These are phyloP conservation scores for Nothophoma quercina DNA, from an alignment of 2,329 filamentous ascomycete species.

Conservation along the genomic window DNA sequence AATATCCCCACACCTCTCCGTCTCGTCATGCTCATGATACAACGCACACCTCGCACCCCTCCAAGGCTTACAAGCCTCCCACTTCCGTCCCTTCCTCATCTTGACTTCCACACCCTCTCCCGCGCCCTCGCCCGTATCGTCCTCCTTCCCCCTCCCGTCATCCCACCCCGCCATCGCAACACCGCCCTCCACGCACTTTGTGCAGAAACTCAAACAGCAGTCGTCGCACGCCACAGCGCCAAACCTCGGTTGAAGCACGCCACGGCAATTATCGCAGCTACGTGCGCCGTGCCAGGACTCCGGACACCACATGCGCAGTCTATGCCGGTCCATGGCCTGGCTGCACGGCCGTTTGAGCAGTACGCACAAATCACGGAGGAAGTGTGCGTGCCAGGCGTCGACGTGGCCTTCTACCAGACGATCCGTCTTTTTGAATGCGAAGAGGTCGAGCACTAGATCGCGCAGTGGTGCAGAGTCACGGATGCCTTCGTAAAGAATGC, in stretches of 20 bases:
- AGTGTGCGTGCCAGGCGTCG: constrained; percentile 58
- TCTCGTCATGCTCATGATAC: constrained; percentile 51
- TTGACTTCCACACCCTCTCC: constrained; percentile 27
- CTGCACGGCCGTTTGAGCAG: constrained; percentile 55
- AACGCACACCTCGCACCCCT: constrained; percentile 44
- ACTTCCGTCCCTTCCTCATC: constrained; percentile 40
- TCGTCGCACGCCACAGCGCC: constrained; percentile 50
- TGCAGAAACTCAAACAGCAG: constrained; percentile 54
- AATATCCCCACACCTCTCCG: constrained; percentile 43
- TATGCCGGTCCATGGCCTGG: constrained; percentile 53
- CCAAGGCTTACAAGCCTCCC: constrained; percentile 50
- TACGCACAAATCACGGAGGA: constrained; percentile 57
- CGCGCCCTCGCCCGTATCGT: constrained; percentile 23
- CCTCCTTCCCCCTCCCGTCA: constrained; percentile 32
- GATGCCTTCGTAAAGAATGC: constrained; percentile 56
- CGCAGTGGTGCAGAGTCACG: constrained; percentile 50
- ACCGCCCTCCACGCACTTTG: constrained; percentile 47
- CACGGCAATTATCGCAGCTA: constrained; percentile 49
- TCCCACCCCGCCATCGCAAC: constrained; percentile 43
- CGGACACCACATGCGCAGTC: constrained; percentile 51
- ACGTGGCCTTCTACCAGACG: constrained; percentile 55
- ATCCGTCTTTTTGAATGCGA: constrained; percentile 62
- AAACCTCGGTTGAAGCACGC: constrained; percentile 50
- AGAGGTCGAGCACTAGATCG: constrained; percentile 57
- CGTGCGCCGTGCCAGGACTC: constrained; percentile 43